Base-by-base conservation (phyloP, 768 basidiomycete genomes). In the Vararia minispora region DNA sequence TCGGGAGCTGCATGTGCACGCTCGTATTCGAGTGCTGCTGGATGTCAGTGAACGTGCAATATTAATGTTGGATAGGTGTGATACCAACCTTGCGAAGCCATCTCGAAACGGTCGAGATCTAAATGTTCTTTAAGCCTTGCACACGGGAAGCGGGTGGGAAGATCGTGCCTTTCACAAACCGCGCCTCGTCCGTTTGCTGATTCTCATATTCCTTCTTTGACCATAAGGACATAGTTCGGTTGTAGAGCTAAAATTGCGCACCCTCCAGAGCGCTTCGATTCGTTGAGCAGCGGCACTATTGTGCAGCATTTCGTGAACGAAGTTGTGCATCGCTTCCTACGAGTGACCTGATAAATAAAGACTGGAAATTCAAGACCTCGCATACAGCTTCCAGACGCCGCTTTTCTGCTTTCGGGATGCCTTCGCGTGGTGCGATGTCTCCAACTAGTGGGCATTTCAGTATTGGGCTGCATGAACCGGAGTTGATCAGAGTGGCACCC, bases 151-250 rank as follows among this genome's bases (percentile, higher is more conserved):
- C 13, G 12, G 3, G 4, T 33, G 11, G 2, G 28, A 4, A 6
- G 16, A 12, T 39, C 50, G n/a, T 35, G 71, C 86, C 86, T 70
- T 92, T 92, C 28, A 92, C 88, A 52, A 92, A 89, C 40, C 63
- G 74, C 0, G 89, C 86, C 54, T 92, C 90, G 4, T 69, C 52
- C 0, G 79, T 79, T 45, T 63, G 50, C 2, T 75, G 76, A 23
- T 72, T 75, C 61, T 94, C 89, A 52, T 94, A 92, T 59, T 94
- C 88, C 82, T 89, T n/a, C n/a, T n/a, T n/a, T n/a, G n/a, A n/a
- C n/a, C n/a, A n/a, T n/a, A n/a, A n/a, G n/a, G n/a, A n/a, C n/a
- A n/a, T n/a, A n/a, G n/a, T n/a, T n/a, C n/a, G n/a, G n/a, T n/a
- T n/a, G n/a, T n/a, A n/a, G n/a, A n/a, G n/a, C n/a, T n/a, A 13